Evolutionary conservation across 2,329 filamentous ascomycete genomes (phyloP).

Genomic region (Apiospora sp.): DNA sequence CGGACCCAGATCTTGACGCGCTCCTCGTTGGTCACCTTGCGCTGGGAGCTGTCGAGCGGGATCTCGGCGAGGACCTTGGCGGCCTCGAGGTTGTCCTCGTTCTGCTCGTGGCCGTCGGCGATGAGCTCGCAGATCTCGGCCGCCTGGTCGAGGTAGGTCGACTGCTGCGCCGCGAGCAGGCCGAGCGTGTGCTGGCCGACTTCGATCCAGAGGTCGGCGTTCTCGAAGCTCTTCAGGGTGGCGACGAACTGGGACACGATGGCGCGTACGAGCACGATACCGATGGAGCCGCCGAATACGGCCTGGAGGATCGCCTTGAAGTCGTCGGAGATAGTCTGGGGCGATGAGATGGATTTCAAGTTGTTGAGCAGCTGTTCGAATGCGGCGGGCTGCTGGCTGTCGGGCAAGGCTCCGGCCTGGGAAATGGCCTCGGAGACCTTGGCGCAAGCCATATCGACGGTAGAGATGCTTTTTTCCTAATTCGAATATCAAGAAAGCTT

Average conservation of each 20-base stretch:
- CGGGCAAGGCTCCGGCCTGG: constrained; percentile 47
- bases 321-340: constrained; percentile 56
- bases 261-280: constrained; percentile 77
- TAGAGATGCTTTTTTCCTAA: not conserved
- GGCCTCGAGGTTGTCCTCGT: constrained; percentile 81
- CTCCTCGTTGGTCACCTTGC: constrained; percentile 81
- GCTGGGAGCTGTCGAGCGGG: constrained; percentile 87
- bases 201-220: constrained; percentile 74
- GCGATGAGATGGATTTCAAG: constrained; percentile 51
- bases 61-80: constrained; percentile 84
- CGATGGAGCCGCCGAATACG: constrained; percentile 73
- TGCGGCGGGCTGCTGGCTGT: constrained; percentile 48
- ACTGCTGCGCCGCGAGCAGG: constrained; percentile 67
- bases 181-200: constrained; percentile 78
- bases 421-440: constrained; percentile 55
- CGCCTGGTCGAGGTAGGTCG: constrained; percentile 84
- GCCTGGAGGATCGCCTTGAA: constrained; percentile 73
- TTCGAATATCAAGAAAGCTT: not conserved
- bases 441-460: constrained; percentile 37
- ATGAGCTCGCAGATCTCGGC: constrained; percentile 81
- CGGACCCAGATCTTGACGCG: constrained; percentile 90
- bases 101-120: constrained; percentile 81
- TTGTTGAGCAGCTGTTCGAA: constrained; percentile 57
- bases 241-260: constrained; percentile 73
- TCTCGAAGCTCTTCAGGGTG: constrained; percentile 66